Evolutionary conservation across 306 rosid species (phyloP).

Genomic region (Medicago truncatula): DNA sequence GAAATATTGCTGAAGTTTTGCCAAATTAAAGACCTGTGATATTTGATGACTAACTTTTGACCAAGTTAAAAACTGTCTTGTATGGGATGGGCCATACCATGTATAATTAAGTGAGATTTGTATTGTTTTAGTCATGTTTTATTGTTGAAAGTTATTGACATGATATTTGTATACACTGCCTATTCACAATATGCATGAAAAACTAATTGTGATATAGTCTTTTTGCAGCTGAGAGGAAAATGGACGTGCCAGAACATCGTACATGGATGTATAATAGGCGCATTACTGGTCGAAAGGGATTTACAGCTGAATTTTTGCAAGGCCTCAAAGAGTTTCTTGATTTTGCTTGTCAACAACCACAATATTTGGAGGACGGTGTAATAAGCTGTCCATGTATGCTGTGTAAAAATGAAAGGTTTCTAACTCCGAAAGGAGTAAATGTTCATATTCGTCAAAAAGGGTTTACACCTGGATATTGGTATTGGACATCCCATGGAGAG

Average conservation of each 20-base stretch:
- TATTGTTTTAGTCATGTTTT: background rate
- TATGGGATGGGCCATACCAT: background rate
- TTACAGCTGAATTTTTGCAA: conserved; percentile 1
- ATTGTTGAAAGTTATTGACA: background rate
- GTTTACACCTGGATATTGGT: conserved; percentile 27
- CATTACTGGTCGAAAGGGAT: conserved; percentile 18
- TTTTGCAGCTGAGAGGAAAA: conserved; percentile 19
- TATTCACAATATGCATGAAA: background rate
- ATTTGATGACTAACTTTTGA: background rate
- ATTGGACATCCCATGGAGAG: conserved; percentile 19
- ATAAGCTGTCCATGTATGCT: conserved; percentile 25
- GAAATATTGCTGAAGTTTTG: background rate
- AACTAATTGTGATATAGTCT: background rate
- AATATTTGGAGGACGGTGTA: conserved; percentile 7
- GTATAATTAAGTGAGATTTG: background rate
- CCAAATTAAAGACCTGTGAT: background rate
- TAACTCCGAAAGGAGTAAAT: conserved; percentile 8
- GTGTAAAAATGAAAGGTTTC: conserved; percentile 23
- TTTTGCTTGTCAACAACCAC: conserved; percentile 29
- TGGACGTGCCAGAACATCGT: conserved; percentile 30
- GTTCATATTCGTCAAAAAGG: conserved; percentile 16
- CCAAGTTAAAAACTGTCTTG: background rate
- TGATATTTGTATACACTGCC: background rate
- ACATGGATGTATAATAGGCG: conserved; percentile 36
- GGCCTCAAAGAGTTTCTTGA: conserved; percentile 29